Base-by-base conservation (phyloP, 768 basidiomycete species). In the Mycena haematopus region DNA sequence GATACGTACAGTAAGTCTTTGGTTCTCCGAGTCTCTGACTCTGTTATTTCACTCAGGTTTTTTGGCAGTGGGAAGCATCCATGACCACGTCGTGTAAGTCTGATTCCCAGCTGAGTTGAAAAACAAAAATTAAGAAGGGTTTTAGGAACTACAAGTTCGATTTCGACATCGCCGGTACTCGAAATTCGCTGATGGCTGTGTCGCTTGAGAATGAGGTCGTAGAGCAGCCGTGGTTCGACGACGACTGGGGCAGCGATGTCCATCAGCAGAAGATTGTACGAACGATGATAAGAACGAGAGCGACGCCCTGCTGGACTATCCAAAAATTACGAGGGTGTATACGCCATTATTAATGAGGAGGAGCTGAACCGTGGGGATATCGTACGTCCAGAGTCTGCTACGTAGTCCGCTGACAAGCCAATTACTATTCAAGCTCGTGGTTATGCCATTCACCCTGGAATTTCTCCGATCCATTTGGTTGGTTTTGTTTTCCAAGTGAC, bases 391-490 rank as follows among this genome's bases (percentile, higher is more conserved):
- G 9, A 5, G 29, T 31, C 29, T 31, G 29, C 29, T 31, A 2
- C 7, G 17, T 31, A 19, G 40, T n/a, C 42, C 11, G n/a, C 47
- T 13, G 10, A n/a, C 36, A 40, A 22, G 6, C 8, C 14, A 36
- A 36, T 36, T 49, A 17, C 17, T 9, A 11, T 13, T 47, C 8
- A 45, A 67, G 66, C 83, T 6, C 74, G 85, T 19, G 88, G 87
- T 10, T 88, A 88, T 67, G 80, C 84, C 0, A 82, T 88, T 54
- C 87, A 87, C 70, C 84, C 87, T 2, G 87, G 86, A 2, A 76
- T 80, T 55, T 84, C 80, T 2, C 80, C 84, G 3, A 76, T 86
- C 46, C 80, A 86, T 69, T 78, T 80, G 51, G 85, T 85, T 63
- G 44, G 77, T 68, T 29, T 36, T 19, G 15, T 33, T n/a, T n/a